Base-by-base conservation (phyloP, 495 filamentous ascomycete species). In the Bathelium albidoporum region DNA sequence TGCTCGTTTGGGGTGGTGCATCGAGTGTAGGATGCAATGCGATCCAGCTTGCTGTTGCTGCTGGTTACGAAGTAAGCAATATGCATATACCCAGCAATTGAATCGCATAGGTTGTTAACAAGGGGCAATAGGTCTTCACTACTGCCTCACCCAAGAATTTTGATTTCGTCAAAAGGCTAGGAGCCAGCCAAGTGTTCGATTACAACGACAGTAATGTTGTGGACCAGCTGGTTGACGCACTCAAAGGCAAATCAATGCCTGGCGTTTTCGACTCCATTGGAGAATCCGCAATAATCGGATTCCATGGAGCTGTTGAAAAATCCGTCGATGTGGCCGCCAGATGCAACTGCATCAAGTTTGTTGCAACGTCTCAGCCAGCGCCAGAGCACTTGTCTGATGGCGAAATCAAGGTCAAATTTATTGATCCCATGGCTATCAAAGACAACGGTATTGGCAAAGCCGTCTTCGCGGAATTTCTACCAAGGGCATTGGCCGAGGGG, bases 1-100 rank as follows among this genome's bases (percentile, higher is more conserved):
- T 87, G 0, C 69, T 87, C 1, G 72, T 87, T 43, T 88, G 83
- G 78, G 83, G 83, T 26, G 85, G 83, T 24, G 75, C 80, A 1
- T 76, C 77, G 0, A 80, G 78, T 28, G 81, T 87, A 0, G 85
- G 85, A 7, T 73, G 77, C 69, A 81, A 78, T 61, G 82, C 82
- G 0, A 84, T 87, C 60, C 86, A 88, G 68, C 78, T 85, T 20
- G 82, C 80, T 3, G 71, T 73, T 0, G 78, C 80, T 1, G 77
- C 85, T 0, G 85, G 85, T 2, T 80, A 81, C 34, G 77, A 81
- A 14, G 34, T 39, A 39, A 39, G 34, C 34, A n/a, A n/a, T 39
- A 5, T 39, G 5, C 34, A 14, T 5, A 39, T 39, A 14, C 34
- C 14, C 14, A 14, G 34, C 14, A 39, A 39, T 5, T 14, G 34